These are phyloP conservation scores for Myxozyma melibiosi DNA, from an alignment of 805 yeast genomes.

Conservation along the genomic window DNA sequence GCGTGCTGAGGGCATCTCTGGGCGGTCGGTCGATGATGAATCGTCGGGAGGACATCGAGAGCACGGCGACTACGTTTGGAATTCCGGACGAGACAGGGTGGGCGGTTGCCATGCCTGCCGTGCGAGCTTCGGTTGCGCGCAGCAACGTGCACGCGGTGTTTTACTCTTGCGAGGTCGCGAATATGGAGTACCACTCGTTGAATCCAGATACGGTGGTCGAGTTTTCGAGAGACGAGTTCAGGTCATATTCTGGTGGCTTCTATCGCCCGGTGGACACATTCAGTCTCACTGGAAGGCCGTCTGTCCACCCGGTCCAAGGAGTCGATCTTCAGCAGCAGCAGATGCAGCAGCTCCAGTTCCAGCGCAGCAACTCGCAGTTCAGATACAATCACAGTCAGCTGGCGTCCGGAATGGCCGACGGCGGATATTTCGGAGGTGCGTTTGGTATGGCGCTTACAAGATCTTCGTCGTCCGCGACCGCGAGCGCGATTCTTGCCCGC, in stretches of 20 bases:
- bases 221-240: conserved; percentile 44
- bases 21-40: conserved; percentile 66
- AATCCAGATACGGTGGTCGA: conserved; percentile 37
- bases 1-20: conserved; percentile 85
- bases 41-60: conserved; percentile 72
- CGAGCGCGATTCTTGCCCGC: conserved; percentile 5
- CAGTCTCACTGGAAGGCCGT: not conserved
- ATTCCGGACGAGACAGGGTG: conserved; percentile 95
- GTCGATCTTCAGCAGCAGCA: not conserved
- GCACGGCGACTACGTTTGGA: conserved; percentile 87
- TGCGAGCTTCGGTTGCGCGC: conserved; percentile 83
- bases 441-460: conserved; percentile 14
- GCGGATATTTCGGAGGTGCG: conserved; percentile 29
- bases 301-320: not conserved
- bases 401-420: conserved; percentile 22
- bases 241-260: not conserved
- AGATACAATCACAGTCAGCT: conserved; percentile 7
- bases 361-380: not conserved
- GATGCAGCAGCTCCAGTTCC: not conserved
- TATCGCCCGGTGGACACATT: not conserved
- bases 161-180: conserved; percentile 67
- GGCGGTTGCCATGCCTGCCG: conserved; percentile 95
- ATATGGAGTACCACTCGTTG: conserved; percentile 25
- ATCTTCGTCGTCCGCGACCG: conserved; percentile 10
- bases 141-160: conserved; percentile 95